A percentile compares a stretch with the other conserved stretches of the same genome.
Evolutionary conservation across 2,329 filamentous ascomycete species (phyloP).

Genomic region (Cladosporium austrohemisphaericum): DNA sequence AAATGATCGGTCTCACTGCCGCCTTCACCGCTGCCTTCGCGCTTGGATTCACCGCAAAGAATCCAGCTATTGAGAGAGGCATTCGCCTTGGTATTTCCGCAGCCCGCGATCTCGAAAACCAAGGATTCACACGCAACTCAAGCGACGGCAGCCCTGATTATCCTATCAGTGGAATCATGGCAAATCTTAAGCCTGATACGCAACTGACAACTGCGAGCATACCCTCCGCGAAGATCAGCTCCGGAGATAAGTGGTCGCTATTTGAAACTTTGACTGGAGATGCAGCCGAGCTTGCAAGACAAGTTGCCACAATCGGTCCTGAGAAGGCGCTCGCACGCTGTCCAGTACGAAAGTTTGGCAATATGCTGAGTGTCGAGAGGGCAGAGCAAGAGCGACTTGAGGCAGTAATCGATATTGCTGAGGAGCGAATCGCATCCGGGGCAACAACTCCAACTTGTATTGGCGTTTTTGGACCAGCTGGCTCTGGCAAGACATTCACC

Average conservation of each 20-base stretch:
- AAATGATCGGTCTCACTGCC: slow-evolving; percentile 26
- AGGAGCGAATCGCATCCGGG: slow-evolving; percentile 27
- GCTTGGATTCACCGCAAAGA: slow-evolving; percentile 30
- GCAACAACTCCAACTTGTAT: slow-evolving; percentile 29
- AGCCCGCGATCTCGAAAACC: slow-evolving; percentile 23
- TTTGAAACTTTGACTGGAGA: slow-evolving; percentile 33
- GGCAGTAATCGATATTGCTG: slow-evolving; percentile 28
- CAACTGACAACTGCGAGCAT: slow-evolving; percentile 28
- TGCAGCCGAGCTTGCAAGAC: slow-evolving; percentile 31
- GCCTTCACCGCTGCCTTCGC: slow-evolving; percentile 34
- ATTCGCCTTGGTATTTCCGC: slow-evolving; percentile 31
- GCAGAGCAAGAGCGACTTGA: slow-evolving; percentile 31
- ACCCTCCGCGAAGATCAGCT: slow-evolving; percentile 31
- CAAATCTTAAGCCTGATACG: slow-evolving; percentile 23
- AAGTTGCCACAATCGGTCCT: slow-evolving; percentile 29
- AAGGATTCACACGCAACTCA: slow-evolving; percentile 26
- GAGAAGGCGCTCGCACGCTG: slow-evolving; percentile 31
- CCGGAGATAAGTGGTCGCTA: slow-evolving; percentile 34
- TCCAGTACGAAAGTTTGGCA: slow-evolving; percentile 27
- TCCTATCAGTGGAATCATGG: slow-evolving; percentile 26
- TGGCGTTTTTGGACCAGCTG: slow-evolving; percentile 29
- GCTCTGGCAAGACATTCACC: slow-evolving; percentile 34
- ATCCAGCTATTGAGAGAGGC: slow-evolving; percentile 27
- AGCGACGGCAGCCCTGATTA: slow-evolving; percentile 28
- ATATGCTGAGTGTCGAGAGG: slow-evolving; percentile 29